These are phyloP conservation scores for Cladosporium halotolerans DNA, from an alignment of 2,329 filamentous ascomycete genomes.

Conservation along the genomic window DNA sequence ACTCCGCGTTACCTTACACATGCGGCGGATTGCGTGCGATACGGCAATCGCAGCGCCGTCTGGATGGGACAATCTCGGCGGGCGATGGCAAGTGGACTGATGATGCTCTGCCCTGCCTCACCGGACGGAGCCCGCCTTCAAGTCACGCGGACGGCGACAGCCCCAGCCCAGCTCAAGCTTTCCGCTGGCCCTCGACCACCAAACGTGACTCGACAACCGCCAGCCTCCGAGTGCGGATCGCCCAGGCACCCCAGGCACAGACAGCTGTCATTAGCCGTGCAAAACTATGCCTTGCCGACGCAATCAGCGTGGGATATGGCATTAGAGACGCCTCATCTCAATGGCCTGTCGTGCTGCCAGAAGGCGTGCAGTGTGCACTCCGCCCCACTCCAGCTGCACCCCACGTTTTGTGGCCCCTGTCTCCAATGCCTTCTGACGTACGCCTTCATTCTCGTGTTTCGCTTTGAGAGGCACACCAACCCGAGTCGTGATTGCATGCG, in stretches of 20 bases:
- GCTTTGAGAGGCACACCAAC: not conserved
- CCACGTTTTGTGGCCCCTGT: not conserved
- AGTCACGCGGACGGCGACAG: not conserved
- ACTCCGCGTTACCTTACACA: not conserved
- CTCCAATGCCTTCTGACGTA: not conserved
- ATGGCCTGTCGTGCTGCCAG: no score
- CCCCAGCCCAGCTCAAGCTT: not conserved
- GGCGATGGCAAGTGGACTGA: conserved; percentile 2
- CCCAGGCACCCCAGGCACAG: not conserved
- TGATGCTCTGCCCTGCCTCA: conserved; percentile 1
- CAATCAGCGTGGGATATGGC: not conserved
- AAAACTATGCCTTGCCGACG: not conserved
- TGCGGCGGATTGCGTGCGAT: conserved; percentile 2
- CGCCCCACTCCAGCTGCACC: not conserved
- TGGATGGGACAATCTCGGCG: conserved; percentile 8
- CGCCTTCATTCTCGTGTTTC: not conserved
- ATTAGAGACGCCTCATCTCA: not conserved
- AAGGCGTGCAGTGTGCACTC: not conserved
- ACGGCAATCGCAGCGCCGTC: not conserved
- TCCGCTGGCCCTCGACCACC: conserved; percentile 1
- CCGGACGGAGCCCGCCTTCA: conserved; percentile 11
- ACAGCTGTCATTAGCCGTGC: not conserved
- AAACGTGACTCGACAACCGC: conserved; percentile 1
- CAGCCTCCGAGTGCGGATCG: not conserved
- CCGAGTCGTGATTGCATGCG: not conserved